Percentiles rank a stretch among this genome's conserved stretches.
Conservation (phyloP, 169 alveolate genomes). For the Theileria orientalis region DNA sequence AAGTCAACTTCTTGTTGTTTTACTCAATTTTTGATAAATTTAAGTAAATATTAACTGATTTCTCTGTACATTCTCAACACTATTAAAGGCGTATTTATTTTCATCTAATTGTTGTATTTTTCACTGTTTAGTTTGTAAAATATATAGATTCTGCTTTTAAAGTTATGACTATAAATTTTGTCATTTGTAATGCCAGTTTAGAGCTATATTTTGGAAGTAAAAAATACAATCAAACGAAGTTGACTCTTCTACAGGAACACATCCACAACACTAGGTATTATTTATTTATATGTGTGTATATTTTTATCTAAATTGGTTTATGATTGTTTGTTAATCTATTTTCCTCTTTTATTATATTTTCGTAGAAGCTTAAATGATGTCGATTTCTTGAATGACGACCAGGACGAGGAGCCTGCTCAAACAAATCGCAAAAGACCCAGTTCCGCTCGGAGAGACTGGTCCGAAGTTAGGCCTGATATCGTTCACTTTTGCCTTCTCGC, state of each 20-base stretch:
- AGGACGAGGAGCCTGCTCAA: neutral
- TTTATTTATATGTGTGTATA: no score
- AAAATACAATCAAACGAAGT: neutral
- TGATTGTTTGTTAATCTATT: neutral
- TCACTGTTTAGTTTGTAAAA: neutral
- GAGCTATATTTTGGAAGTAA: constrained; percentile 28
- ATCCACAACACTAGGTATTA: neutral
- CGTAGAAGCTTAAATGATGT: neutral
- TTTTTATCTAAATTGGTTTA: no score
- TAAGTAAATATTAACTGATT: no score
- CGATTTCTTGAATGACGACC: neutral
- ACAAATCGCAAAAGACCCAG: neutral
- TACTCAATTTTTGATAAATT: no score
- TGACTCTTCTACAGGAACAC: constrained; percentile 12
- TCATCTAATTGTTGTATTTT: no score
- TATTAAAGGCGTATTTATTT: no score
- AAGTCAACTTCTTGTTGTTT: neutral
- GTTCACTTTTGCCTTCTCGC: constrained; percentile 70
- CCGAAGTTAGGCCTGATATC: constrained; percentile 58
- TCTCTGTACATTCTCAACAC: neutral
- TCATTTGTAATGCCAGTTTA: constrained; percentile 51
- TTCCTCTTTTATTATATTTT: no score
- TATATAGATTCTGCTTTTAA: neutral
- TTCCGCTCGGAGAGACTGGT: constrained; percentile 19
- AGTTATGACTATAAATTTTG: constrained; percentile 42